Evolutionary conservation across 805 yeast genomes (phyloP).

Genomic region (Metschnikowia henanensis): DNA sequence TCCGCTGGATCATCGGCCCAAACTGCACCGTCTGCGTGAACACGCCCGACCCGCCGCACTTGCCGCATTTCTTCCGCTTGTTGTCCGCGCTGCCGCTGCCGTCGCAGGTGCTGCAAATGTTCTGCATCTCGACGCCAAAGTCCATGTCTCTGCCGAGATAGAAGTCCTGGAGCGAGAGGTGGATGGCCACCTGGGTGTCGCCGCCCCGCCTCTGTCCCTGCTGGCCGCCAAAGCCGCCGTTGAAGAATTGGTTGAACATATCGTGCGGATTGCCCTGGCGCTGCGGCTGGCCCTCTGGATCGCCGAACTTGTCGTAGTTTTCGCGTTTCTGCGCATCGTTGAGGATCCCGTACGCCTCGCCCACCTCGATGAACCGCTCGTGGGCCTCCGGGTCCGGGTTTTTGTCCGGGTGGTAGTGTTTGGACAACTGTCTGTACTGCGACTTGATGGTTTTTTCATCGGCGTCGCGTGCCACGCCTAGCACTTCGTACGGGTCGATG

Average conservation of each 20-base stretch:
- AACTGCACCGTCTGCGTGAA: conserved; percentile 65
- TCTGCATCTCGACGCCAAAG: conserved; percentile 65
- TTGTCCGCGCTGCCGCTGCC: conserved; percentile 91
- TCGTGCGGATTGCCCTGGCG: conserved; percentile 41
- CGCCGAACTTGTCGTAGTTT: conserved; percentile 76
- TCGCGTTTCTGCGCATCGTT: conserved; percentile 67
- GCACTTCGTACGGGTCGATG: conserved; percentile 54
- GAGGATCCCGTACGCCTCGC: conserved; percentile 89
- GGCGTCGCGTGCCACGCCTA: conserved; percentile 71
- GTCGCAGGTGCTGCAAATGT: conserved; percentile 72
- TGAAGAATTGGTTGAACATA: conserved; percentile 57
- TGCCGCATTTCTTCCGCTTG: conserved; percentile 57
- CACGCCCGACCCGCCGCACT: conserved; percentile 78
- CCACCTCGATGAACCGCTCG: conserved; percentile 83
- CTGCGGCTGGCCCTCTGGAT: conserved; percentile 49
- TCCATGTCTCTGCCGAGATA: conserved; percentile 67
- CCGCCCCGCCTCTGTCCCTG: conserved; percentile 57
- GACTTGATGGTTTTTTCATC: conserved; percentile 78
- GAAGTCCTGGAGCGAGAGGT: conserved; percentile 61
- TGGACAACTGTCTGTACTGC: conserved; percentile 79
- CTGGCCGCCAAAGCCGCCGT: conserved; percentile 29
- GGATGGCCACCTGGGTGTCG: conserved; percentile 55
- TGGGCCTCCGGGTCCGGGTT: conserved; percentile 84
- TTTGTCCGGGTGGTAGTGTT: conserved; percentile 94
- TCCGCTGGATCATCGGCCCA: conserved; percentile 87